Evolutionary conservation across 2,329 filamentous ascomycete species (phyloP).

Genomic region (Lasiodiplodia sp.): DNA sequence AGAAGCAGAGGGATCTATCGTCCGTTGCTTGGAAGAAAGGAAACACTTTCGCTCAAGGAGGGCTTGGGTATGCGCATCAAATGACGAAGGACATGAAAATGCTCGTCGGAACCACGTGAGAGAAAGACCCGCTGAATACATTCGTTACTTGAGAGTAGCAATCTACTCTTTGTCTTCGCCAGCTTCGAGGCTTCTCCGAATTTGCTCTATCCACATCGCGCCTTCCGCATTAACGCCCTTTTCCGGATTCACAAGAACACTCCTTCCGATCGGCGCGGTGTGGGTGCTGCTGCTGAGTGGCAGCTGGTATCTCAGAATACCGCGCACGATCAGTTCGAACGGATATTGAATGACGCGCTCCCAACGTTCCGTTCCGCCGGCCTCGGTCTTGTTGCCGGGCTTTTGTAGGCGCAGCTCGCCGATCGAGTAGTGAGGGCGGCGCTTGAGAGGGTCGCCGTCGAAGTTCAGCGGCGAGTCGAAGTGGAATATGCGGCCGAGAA

Average conservation of each 20-base stretch:
- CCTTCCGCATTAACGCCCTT: conserved; percentile 24
- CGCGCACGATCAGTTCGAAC: conserved; percentile 91
- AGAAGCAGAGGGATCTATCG: conserved; percentile 4
- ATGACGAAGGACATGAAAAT: conserved; percentile 5
- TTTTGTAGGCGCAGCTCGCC: conserved; percentile 83
- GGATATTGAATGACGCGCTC: conserved; percentile 88
- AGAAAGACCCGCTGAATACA: not conserved
- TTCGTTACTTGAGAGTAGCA: not conserved
- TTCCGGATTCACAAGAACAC: conserved; percentile 37
- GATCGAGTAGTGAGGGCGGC: conserved; percentile 73
- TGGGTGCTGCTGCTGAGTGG: conserved; percentile 64
- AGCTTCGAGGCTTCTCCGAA: conserved; percentile 7
- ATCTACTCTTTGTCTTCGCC: conserved; percentile 13
- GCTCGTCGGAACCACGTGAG: conserved; percentile 6
- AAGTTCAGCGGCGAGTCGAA: conserved; percentile 91
- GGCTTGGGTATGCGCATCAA: conserved; percentile 26
- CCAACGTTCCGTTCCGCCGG: conserved; percentile 85
- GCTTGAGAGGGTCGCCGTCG: conserved; percentile 86
- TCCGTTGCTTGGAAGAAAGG: conserved; percentile 11
- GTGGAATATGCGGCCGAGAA: conserved; percentile 85
- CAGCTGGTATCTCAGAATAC: conserved; percentile 82
- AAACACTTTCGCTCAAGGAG: conserved; percentile 17
- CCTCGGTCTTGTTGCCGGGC: conserved; percentile 87
- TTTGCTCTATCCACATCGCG: conserved; percentile 27
- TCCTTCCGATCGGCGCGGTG: conserved; percentile 58